Percentiles rank a stretch among this genome's conserved stretches.
These are phyloP conservation scores for Boletus patriciae DNA, from an alignment of 768 basidiomycete species.

Conservation along the genomic window DNA sequence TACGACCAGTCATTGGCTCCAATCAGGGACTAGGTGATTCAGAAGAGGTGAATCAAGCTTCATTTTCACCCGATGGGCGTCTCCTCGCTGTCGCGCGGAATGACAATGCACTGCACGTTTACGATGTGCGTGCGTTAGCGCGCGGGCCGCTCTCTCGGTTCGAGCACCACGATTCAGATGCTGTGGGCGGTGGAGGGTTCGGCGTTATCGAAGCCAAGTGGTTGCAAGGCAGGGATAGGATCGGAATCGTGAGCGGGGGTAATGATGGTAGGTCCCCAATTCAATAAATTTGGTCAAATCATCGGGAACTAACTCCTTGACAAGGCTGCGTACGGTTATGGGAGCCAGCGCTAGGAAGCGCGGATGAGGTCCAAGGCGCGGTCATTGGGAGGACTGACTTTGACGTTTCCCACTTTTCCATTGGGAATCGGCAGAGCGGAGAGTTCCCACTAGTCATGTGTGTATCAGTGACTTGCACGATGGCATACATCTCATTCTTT, in stretches of 20 bases:
- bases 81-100: slow-evolving; percentile 60
- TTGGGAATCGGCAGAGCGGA: slow-evolving; percentile 53
- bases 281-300: not conserved
- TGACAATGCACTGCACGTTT: slow-evolving; percentile 61
- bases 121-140: slow-evolving; percentile 57
- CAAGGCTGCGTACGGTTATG: slow-evolving; percentile 71
- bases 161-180: slow-evolving; percentile 43
- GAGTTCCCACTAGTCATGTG: slow-evolving; percentile 65
- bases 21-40: slow-evolving; percentile 12
- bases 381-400: slow-evolving; percentile 53
- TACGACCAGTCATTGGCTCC: not conserved
- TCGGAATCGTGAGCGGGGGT: slow-evolving; percentile 61
- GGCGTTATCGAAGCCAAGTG: slow-evolving; percentile 56
- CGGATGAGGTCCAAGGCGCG: slow-evolving; percentile 43
- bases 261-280: slow-evolving; percentile 52
- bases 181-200: slow-evolving; percentile 34
- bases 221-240: slow-evolving; percentile 43
- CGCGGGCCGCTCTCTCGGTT: slow-evolving; percentile 49
- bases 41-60: slow-evolving; percentile 48
- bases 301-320: slow-evolving; percentile 4
- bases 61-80: slow-evolving; percentile 60
- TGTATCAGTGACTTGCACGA: slow-evolving; percentile 27
- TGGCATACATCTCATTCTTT: slow-evolving; percentile 22
- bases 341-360: slow-evolving; percentile 50
- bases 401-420: slow-evolving; percentile 57